phyloP scores from a whole-genome alignment of 2,329 filamentous ascomycete genomes.

The Ceratocystis cubensis region DNA sequence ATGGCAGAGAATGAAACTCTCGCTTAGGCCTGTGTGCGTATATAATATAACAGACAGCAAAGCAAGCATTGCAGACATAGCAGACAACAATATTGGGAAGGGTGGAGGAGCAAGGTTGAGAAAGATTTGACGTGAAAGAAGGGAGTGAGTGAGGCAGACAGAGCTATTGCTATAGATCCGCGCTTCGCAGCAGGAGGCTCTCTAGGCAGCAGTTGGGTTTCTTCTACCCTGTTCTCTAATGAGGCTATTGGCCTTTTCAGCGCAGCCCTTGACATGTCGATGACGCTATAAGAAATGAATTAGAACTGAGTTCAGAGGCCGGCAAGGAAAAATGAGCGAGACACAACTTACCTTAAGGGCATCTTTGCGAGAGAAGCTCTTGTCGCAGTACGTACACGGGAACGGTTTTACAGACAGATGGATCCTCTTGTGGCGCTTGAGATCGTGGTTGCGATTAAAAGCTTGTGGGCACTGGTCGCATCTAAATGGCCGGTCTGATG shows the following conservation, averaged over 20 bases:
- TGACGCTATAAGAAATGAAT: conserved; percentile 36
- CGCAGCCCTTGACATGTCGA: conserved; percentile 53
- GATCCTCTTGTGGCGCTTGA: conserved; percentile 92
- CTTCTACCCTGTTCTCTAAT: conserved; percentile 18
- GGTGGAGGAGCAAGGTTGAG: background rate
- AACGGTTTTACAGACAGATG: conserved; percentile 93
- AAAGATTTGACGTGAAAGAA: background rate
- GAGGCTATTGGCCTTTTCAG: conserved; percentile 26
- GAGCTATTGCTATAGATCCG: too few species aligned
- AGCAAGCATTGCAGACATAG: background rate
- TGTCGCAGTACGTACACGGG: conserved; percentile 81
- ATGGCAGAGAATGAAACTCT: too few species aligned
- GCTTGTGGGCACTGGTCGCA: conserved; percentile 86
- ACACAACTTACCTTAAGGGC: conserved; percentile 68
- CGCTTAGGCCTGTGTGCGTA: background rate
- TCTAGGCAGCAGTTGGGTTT: background rate
- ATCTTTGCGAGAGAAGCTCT: conserved; percentile 94
- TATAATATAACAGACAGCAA: background rate
- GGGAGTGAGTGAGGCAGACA: too few species aligned
- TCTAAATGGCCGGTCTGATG: conserved; percentile 72
- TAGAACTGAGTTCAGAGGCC: background rate
- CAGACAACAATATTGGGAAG: background rate
- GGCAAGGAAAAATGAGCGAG: background rate
- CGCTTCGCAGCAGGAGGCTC: too few species aligned
- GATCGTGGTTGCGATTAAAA: conserved; percentile 91